These are phyloP conservation scores for Podila epigama DNA, from an alignment of 192 early-diverging fungal species.

Conservation along the genomic window DNA sequence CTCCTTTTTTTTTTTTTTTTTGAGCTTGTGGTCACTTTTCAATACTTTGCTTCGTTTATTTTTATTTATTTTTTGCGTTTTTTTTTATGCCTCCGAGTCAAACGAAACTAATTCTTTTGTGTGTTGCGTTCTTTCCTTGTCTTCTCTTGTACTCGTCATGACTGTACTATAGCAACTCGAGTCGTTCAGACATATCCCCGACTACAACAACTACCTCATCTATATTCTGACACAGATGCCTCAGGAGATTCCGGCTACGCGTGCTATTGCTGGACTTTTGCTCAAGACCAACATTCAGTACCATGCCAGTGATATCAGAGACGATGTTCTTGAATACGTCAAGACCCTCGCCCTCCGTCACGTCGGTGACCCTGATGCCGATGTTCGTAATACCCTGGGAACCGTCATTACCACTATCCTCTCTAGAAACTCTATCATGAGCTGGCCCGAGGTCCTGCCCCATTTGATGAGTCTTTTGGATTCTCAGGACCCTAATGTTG, in stretches of 20 bases:
- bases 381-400: conserved; percentile 83
- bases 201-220: conserved; percentile 91
- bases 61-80: too few relatives aligned
- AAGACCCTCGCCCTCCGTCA: conserved; percentile 58
- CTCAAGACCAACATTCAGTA: conserved; percentile 80
- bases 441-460: conserved; percentile 87
- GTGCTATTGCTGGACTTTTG: conserved; percentile 86
- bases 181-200: conserved; percentile 79
- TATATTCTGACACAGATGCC: conserved; percentile 83
- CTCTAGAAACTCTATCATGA: conserved; percentile 67
- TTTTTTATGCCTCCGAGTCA: too few relatives aligned
- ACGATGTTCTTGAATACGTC: conserved; percentile 72
- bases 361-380: conserved; percentile 73
- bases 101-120: too few relatives aligned
- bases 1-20: too few relatives aligned
- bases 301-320: conserved; percentile 58
- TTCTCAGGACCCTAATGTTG: conserved; percentile 67
- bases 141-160: neutral
- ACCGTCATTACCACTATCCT: conserved; percentile 91
- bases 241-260: conserved; percentile 68
- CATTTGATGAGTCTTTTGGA: conserved; percentile 83
- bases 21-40: too few relatives aligned
- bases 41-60: too few relatives aligned
- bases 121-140: too few relatives aligned
- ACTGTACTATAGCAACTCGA: conserved; percentile 67